Base-by-base conservation (phyloP, 78 protist species). In the Speleostelium caveatum region DNA sequence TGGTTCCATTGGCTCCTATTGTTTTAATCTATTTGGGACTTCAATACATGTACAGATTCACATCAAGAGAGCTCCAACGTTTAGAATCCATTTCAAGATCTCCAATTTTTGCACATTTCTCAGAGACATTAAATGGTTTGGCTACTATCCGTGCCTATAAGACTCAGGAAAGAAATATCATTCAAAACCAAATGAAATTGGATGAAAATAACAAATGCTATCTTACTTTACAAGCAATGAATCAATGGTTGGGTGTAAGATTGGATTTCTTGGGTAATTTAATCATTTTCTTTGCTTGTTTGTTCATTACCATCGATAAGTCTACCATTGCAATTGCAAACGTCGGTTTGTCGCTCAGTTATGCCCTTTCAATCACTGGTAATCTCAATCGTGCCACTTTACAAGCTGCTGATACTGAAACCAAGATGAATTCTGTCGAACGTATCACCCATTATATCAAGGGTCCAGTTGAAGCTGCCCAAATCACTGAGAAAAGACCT, bases 61-160 rank as follows among this genome's bases (percentile, higher is more conserved):
- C 91, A 1, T 60, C 94, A 24, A 55, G 88, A n/a, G 98, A 97
- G 67, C 42, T 97, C 21, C 77, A 93, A 86, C 79, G 99, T 21
- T 63, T 97, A 7, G 97, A 94, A 24, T 39, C 94, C 12, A 61
- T 96, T 41, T 32, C 93, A 28, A 39, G 93, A 35, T 88, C 96
- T 21, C 99, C 99, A 38, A 51, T 97, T 30, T 87, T 69, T 26
- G 75, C 93, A 14, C 97, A 94, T 67, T 94, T 96, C 75, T 12
- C 58, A 7, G 98, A 95, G 61, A 74, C 98, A 4, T 32, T 96
- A 30, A 2, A 14, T 17, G 99, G 94, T 80, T 75, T 61, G 12
- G 56, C 61, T 1, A 58, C 88, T 1, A 72, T 94, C n/a, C 72
- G 95, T 61, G 94, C 96, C 38, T 94, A 68, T n/a, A 60, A 63